Base-by-base conservation (phyloP, 1,284 basidiomycete genomes). In the Boletellus deceptivus region DNA sequence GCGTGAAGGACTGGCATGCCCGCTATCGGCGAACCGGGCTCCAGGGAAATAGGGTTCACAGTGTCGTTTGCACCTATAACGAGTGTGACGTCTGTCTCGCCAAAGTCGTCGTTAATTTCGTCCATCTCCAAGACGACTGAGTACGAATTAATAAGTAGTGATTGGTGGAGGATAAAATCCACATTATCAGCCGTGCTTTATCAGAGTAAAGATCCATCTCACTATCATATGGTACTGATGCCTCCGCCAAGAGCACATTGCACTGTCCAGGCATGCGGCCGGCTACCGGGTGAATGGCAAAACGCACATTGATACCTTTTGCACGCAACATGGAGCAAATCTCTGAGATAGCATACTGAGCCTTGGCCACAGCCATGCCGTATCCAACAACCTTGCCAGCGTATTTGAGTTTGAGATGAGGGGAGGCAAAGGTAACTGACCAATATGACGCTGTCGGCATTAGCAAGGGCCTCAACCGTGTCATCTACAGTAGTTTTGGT, bases 31-130 rank as follows among this genome's bases (percentile, higher is more conserved):
- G 86, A 90, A 38, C 88, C 89, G 6, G 86, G 79, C 69, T 93
- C 89, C n/a, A 93, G 75, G 18, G 90, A 88, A 56, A 93, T 91
- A 10, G 90, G 90, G 67, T 93, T 93, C 48, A 92, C 89, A 2
- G 91, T 93, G 66, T 93, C 90, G 60, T 93, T 93, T n/a, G 90
- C 90, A 41, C 90, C 90, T 55, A 90, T 89, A 55, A 90, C 89
- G 18, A 93, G 79, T 11, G 86, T 89, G 10, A 93, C 79, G 64
- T 93, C 91, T 0, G 91, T 92, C 31, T 89, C 86, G 49, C 75
- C 74, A 69, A 93, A 93, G 66, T 93, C 91, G 46, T 92, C 89
- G 63, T 93, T 91, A 71, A 93, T 92, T 70, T 93, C 90, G 59
- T 93, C 90, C 91, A 93, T 92, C 72, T 93, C 90, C 49, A 89